These are phyloP conservation scores for Globisporangium irregulare DNA, from an alignment of 352 stramenopile genomes.

Conservation along the genomic window DNA sequence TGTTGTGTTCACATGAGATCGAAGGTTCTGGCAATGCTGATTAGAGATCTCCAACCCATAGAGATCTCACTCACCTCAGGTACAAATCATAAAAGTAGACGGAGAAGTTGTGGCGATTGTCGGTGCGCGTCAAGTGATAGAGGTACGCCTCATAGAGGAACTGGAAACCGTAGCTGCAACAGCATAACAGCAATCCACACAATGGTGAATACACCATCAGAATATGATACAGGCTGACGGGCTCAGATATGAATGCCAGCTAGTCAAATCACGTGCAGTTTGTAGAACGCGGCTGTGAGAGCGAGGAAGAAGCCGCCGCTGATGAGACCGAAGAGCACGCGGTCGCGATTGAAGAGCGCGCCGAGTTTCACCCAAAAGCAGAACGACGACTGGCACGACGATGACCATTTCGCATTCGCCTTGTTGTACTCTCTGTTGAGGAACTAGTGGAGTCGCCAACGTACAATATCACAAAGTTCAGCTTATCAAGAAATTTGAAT, in stretches of 20 bases:
- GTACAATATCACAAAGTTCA: neutral
- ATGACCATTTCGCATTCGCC: conserved; percentile 45
- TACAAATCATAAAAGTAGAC: conserved; percentile 99
- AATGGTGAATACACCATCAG: neutral
- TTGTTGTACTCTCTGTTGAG: conserved; percentile 62
- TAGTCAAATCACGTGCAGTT: conserved; percentile 48
- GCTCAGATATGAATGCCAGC: neutral
- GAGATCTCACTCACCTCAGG: conserved; percentile 47
- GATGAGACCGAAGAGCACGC: conserved; percentile 88
- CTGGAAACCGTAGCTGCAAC: conserved; percentile 79
- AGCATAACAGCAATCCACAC: neutral
- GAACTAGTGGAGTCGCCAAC: conserved; percentile 32
- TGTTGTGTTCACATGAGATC: no score
- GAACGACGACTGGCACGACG: conserved; percentile 43
- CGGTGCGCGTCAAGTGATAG: conserved; percentile 97
- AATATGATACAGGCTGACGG: neutral
- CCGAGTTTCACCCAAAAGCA: conserved; percentile 54
- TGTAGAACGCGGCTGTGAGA: conserved; percentile 84
- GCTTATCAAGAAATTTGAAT: neutral
- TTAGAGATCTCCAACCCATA: no score
- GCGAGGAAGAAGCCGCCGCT: conserved; percentile 82
- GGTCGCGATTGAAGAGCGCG: conserved; percentile 61
- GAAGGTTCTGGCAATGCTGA: no score
- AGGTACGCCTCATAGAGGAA: conserved; percentile 96
- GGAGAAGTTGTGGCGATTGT: conserved; percentile 99